Evolutionary conservation across 495 filamentous ascomycete genomes (phyloP).

Genomic region (Tuber calosporum): DNA sequence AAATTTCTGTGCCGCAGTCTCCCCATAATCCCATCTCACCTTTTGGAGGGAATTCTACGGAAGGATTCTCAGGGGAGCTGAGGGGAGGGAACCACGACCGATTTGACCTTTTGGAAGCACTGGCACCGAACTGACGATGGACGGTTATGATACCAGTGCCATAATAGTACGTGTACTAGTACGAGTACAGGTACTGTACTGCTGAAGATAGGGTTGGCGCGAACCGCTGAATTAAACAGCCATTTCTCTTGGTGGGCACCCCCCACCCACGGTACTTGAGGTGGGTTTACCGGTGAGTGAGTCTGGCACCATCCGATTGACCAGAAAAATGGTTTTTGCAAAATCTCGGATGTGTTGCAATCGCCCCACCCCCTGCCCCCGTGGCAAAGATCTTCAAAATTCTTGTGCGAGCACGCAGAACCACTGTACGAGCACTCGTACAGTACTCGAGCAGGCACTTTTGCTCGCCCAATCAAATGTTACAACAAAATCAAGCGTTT

Average conservation of each 20-base stretch:
- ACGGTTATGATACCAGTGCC: too few species aligned
- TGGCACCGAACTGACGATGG: background rate
- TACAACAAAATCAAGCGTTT: background rate
- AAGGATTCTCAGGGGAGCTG: background rate
- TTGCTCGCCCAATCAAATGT: background rate
- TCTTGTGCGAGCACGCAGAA: too few species aligned
- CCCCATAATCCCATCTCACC: background rate
- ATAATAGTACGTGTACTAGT: too few species aligned
- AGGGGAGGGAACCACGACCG: background rate
- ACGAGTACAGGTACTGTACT: too few species aligned
- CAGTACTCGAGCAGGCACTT: too few species aligned
- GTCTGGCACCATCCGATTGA: too few species aligned
- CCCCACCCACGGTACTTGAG: background rate
- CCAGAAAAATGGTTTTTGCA: too few species aligned
- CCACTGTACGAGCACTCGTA: too few species aligned
- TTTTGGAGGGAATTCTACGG: background rate
- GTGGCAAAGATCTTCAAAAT: too few species aligned
- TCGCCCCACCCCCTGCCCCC: too few species aligned
- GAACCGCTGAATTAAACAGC: background rate
- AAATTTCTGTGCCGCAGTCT: background rate
- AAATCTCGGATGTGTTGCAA: too few species aligned
- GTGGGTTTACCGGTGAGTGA: too few species aligned
- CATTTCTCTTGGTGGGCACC: background rate
- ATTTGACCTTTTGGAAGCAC: background rate
- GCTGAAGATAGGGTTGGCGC: background rate